Percentiles rank a stretch among this genome's conserved stretches.
These are phyloP conservation scores for Plasmodium gaboni DNA, from an alignment of 169 alveolate species.

Conservation along the genomic window DNA sequence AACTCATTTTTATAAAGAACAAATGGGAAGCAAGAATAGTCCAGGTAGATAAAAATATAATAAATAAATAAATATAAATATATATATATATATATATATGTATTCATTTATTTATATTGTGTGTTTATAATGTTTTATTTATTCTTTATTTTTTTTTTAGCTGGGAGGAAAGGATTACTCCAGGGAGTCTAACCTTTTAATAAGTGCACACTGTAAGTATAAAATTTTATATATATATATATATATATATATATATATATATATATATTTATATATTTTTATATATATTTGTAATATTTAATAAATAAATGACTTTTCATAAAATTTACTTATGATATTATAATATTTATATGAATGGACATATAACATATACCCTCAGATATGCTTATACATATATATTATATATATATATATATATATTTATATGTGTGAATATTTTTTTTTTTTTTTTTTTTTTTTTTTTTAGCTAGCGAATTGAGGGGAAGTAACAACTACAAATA, in stretches of 20 bases:
- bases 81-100: background rate
- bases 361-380: no score
- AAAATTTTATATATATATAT: background rate
- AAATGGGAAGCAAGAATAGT: slow-evolving; percentile 94
- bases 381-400: background rate
- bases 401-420: background rate
- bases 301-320: background rate
- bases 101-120: background rate
- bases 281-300: background rate
- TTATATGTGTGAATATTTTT: background rate
- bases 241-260: background rate
- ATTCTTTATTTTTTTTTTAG: slow-evolving; percentile 17
- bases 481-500: slow-evolving; percentile 93
- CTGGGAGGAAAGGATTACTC: slow-evolving; percentile 74
- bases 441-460: background rate
- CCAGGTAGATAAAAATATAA: slow-evolving; percentile 93
- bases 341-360: no score
- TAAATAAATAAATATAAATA: background rate
- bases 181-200: slow-evolving; percentile 56
- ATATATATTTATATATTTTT: background rate
- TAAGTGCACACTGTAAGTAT: slow-evolving; percentile 60
- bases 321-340: no score
- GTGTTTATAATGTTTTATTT: background rate
- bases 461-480: slow-evolving; percentile 84
- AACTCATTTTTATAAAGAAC: slow-evolving; percentile 90